phyloP scores from a whole-genome alignment of 140 eudicot species.

The Flaveria floridana region DNA sequence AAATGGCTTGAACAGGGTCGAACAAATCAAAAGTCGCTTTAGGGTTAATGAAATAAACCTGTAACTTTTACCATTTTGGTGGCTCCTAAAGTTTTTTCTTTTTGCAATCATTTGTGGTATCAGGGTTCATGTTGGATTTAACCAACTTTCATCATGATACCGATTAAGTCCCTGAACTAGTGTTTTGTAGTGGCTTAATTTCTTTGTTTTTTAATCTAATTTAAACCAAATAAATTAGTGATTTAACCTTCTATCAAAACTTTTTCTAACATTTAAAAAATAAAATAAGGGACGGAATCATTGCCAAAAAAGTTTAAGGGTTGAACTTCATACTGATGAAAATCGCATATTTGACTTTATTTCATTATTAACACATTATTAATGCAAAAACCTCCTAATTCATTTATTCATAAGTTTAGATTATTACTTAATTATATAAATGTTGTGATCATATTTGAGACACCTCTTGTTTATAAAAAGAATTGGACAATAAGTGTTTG shows the following conservation, averaged over 20 bases:
- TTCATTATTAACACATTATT: not conserved
- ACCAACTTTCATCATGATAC: not conserved
- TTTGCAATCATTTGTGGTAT: not conserved
- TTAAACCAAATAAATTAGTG: not conserved
- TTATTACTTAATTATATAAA: not conserved
- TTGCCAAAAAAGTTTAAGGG: not conserved
- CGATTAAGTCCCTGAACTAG: not conserved
- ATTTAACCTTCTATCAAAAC: not conserved
- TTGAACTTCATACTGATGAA: not conserved
- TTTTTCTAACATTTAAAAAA: not conserved
- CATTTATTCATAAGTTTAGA: not conserved
- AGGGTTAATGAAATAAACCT: not conserved
- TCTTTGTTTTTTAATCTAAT: not conserved
- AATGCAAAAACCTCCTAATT: not conserved
- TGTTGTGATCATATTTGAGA: not conserved
- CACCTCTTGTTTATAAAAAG: not conserved
- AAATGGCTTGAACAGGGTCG: not conserved
- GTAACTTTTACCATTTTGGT: not conserved
- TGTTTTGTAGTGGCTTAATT: not conserved
- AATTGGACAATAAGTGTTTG: not conserved
- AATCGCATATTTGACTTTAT: not conserved
- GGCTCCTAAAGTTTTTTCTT: not conserved
- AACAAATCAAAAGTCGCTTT: not conserved
- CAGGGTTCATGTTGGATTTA: not conserved
- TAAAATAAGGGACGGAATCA: not conserved